These are phyloP conservation scores for Aspergillus saccharolyticus DNA, from an alignment of 495 filamentous ascomycete species.

Conservation along the genomic window DNA sequence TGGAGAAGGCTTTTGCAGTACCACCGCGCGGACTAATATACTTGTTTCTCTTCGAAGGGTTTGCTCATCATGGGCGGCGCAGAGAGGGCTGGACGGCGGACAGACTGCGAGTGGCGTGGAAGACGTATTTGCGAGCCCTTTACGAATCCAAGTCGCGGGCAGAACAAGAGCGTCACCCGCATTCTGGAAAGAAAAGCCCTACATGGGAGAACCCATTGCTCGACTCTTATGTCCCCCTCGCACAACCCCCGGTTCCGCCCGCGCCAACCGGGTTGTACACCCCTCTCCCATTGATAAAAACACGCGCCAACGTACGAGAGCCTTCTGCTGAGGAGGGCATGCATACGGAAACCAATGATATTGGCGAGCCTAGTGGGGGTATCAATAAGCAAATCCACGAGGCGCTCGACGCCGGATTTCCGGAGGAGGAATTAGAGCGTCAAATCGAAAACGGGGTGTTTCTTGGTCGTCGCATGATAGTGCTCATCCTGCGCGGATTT, in stretches of 20 bases:
- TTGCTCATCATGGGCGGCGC: slow-evolving; percentile 61
- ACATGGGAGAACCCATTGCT: slow-evolving; percentile 38
- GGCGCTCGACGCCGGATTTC: neutral
- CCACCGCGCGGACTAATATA: slow-evolving; percentile 42
- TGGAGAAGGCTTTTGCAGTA: slow-evolving; percentile 34
- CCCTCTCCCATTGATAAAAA: slow-evolving; percentile 20
- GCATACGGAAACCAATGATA: slow-evolving; percentile 1
- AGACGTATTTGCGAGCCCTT: slow-evolving; percentile 44
- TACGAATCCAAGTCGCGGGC: slow-evolving; percentile 53
- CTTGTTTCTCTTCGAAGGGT: slow-evolving; percentile 63
- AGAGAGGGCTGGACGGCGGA: slow-evolving; percentile 61
- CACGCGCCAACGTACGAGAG: neutral
- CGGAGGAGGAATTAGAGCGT: slow-evolving; percentile 15
- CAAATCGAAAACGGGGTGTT: slow-evolving; percentile 43
- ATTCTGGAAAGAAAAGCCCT: slow-evolving; percentile 12
- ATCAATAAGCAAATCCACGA: neutral
- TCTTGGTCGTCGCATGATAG: slow-evolving; percentile 38
- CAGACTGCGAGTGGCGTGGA: slow-evolving; percentile 45
- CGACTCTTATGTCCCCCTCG: neutral
- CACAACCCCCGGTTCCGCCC: neutral
- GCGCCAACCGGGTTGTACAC: slow-evolving; percentile 25
- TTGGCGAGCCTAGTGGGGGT: neutral
- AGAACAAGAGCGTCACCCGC: slow-evolving; percentile 14
- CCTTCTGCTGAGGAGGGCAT: neutral
- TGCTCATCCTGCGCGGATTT: slow-evolving; percentile 39